These are phyloP conservation scores for Zygosaccharomyces sapae DNA, from an alignment of 1,139 yeast species.

Conservation along the genomic window DNA sequence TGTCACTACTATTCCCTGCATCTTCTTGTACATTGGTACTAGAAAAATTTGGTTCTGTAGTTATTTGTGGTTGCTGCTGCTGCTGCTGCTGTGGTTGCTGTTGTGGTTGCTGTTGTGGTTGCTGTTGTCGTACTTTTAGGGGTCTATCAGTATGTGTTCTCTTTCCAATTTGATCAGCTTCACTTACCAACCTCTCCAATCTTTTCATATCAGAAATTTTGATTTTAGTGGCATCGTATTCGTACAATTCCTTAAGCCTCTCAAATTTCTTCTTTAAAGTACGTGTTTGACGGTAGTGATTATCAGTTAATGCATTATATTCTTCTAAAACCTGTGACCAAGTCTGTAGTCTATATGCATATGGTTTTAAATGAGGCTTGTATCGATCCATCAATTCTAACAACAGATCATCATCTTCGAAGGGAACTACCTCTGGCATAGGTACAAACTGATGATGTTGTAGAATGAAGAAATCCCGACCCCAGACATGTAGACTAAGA, in stretches of 20 bases:
- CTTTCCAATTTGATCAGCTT: slow-evolving; percentile 4
- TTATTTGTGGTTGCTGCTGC: neutral
- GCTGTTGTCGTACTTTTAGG: neutral
- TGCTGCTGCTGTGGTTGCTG: neutral
- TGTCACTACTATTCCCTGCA: slow-evolving; percentile 4
- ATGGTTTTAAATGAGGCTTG: slow-evolving; percentile 32
- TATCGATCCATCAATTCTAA: slow-evolving; percentile 23
- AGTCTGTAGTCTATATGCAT: slow-evolving; percentile 27
- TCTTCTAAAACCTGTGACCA: slow-evolving; percentile 29
- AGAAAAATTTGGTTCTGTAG: neutral
- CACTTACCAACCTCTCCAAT: slow-evolving; percentile 15
- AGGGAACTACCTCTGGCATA: slow-evolving; percentile 4
- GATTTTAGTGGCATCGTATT: slow-evolving; percentile 12
- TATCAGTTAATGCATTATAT: slow-evolving; percentile 27
- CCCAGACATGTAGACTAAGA: neutral
- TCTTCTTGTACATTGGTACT: neutral
- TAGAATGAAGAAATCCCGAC: neutral
- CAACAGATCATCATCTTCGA: slow-evolving; percentile 19
- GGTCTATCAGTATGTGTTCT: slow-evolving; percentile 1
- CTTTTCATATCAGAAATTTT: slow-evolving; percentile 14
- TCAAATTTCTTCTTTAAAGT: slow-evolving; percentile 32
- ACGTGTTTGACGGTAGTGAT: slow-evolving; percentile 29
- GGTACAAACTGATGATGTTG: neutral
- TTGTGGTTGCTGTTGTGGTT: neutral
- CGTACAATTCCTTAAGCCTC: slow-evolving; percentile 21